phyloP scores from a whole-genome alignment of 139 green algal genomes.

The Zygnema circumcarinatum region DNA sequence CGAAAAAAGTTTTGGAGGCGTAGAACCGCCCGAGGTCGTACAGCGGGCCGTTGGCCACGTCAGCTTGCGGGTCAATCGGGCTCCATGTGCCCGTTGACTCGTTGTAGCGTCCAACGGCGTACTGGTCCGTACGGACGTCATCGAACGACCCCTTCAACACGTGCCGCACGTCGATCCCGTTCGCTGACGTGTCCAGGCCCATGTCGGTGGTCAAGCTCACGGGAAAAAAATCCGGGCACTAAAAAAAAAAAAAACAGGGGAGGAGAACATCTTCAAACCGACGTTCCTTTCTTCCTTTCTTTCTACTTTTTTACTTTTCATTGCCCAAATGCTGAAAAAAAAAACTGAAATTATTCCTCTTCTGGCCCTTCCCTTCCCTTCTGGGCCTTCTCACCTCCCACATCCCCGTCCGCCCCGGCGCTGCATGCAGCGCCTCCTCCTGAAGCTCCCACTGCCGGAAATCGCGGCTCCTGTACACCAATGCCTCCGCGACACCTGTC shows the following conservation, averaged over 20 bases:
- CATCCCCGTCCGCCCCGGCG: constrained; percentile 34
- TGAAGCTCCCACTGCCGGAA: constrained; percentile 9
- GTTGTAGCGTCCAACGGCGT: constrained; percentile 34
- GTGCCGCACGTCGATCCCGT: background rate
- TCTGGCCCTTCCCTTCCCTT: background rate
- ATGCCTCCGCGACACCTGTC: background rate
- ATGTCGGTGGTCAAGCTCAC: background rate
- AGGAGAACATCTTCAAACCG: no score
- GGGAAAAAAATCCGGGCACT: constrained; percentile 45
- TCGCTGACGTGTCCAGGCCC: constrained; percentile 18
- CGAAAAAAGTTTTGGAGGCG: constrained; percentile 54
- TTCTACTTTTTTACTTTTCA: no score
- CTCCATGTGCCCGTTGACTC: constrained; percentile 20
- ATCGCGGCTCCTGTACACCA: constrained; percentile 41
- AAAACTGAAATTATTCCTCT: background rate
- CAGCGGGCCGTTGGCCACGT: background rate
- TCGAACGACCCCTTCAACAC: constrained; percentile 50
- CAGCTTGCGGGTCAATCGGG: background rate
- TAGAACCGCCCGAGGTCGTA: constrained; percentile 57
- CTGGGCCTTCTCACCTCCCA: constrained; percentile 39
- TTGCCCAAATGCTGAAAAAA: no score
- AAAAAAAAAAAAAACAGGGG: background rate
- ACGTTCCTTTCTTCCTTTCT: no score
- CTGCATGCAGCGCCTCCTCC: background rate
- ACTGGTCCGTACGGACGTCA: constrained; percentile 20